Base-by-base conservation (phyloP, 495 filamentous ascomycete genomes). In the Neurospora cerealis region DNA sequence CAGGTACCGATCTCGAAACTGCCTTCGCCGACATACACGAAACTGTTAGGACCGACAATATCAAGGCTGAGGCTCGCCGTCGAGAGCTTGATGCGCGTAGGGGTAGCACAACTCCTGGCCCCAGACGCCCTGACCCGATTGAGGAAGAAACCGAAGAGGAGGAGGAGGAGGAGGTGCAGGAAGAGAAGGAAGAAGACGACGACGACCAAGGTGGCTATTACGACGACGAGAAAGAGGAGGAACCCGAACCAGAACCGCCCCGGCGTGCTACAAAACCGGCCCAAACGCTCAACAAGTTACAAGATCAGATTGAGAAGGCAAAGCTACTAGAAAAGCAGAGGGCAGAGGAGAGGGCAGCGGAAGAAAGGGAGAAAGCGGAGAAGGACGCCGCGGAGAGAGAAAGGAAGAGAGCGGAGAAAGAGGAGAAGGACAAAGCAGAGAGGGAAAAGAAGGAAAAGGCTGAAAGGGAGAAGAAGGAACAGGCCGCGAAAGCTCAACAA, bases 1-100 rank as follows among this genome's bases (percentile, higher is more conserved):
- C 70, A 28, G 74, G 74, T 28, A 73, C 69, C 13, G 75, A 72
- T 44, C 73, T 79, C 69, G 24, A 28, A 9, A 46, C 71, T 21
- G 78, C 75, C 3, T 74, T 78, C 3, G 73, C 73, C 40, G 70
- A 77, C 17, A 60, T 79, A 3, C 72, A 77, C 66, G 66, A 72
- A 32, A 71, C 37, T 7, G 77, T 79, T 15, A 71, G 54, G 28
- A 42, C 70, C 9, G 77, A 80, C 73, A 77, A 77, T 32, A 48
- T 54, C 8, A 76, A 66, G 19, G 75, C 77, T 10, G 72, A 76
- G 40, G 44, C 11, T 6, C 73, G 72, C 37, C 70, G 73, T 38
- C 70, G 34, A 34, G 37, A 62, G 28, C 54, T 66, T 66, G 54
- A 66, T 66, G 54, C 54, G 32, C 54, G 15, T 66, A 66, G 54